Base-by-base conservation (phyloP, 345 rosid genomes). In the Rhizophora mangle region DNA sequence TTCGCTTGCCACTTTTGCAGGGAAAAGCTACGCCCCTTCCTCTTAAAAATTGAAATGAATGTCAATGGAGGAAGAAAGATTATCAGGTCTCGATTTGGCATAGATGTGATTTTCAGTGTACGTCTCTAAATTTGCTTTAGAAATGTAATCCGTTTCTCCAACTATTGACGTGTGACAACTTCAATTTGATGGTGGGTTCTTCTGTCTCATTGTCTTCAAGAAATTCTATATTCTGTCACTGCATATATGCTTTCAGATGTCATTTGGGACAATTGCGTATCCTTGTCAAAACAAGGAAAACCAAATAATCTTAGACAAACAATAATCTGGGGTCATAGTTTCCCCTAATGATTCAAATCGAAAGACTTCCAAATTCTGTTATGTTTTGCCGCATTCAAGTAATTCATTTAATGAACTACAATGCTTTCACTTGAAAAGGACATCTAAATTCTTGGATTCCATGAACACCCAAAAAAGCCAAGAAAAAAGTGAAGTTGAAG, bases 401-500 rank as follows among this genome's bases (percentile, higher is more conserved):
- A 37, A 56, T 67, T 57, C 32, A 56, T 68, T 6, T 39, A 43
- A 29, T 20, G 36, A 20, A 57, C n/a, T 43, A 68, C 49, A 32
- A 62, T 43, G 3, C 18, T 43, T 43, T 15, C 16, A 43, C n/a
- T 36, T 11, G 15, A 31, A 66, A 30, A 11, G 4, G 32, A 54
- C 60, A 21, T 19, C 11, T 11, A 65, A 52, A 52, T 29, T 29
- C 18, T 18, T 57, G 55, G 26, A 68, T 37, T 36, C 37, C 63
- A 27, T 26, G 30, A 69, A 43, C 34, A 39, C 54, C 54, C 5
- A 46, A 59, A 30, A 36, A 52, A 6, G 46, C 47, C 58, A 47
- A 37, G 65, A 60, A 47, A 62, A 60, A 47, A 62, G 60, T 31
- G 61, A 52, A 61, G 18, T 18, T 34, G 52, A 69, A 52, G 66